phyloP scores from a whole-genome alignment of 78 protist genomes.

The Andalucia godoyi region DNA sequence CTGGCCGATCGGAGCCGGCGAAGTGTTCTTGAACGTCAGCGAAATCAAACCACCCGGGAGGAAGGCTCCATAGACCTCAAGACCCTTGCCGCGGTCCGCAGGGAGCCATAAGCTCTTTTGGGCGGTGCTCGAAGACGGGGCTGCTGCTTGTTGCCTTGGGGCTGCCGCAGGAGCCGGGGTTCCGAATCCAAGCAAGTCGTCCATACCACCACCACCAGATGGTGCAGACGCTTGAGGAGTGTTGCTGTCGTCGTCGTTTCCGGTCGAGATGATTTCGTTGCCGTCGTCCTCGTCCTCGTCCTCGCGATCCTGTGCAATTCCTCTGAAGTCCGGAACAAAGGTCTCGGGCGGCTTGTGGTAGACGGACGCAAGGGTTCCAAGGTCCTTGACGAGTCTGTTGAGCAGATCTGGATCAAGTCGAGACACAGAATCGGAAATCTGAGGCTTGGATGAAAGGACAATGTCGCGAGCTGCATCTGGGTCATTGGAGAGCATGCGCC shows the following conservation, averaged over 20 bases:
- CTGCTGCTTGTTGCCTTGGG: not conserved
- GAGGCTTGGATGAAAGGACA: conserved; percentile 79
- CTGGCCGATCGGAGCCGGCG: not conserved
- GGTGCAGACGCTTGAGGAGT: not conserved
- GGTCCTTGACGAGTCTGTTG: conserved; percentile 70
- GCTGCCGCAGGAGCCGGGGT: not conserved
- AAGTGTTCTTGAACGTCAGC: not conserved
- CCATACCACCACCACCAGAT: not conserved
- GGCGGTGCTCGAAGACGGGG: not conserved
- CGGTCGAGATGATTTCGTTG: not conserved
- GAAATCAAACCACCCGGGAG: not conserved
- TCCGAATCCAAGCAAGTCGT: not conserved
- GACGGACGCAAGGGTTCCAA: conserved; percentile 85
- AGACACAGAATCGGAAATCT: conserved; percentile 53
- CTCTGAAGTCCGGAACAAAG: conserved; percentile 47
- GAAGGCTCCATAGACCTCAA: not conserved
- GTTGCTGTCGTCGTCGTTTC: not conserved
- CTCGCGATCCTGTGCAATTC: not conserved
- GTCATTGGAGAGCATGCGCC: conserved; percentile 94
- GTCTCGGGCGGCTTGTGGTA: conserved; percentile 84
- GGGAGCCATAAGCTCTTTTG: not conserved
- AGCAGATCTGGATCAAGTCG: conserved; percentile 30
- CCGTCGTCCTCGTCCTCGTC: not conserved
- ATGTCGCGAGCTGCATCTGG: conserved; percentile 90
- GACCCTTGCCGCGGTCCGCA: not conserved